A percentile compares a stretch with the other conserved stretches of the same genome.
Evolutionary conservation across 2,329 filamentous ascomycete genomes (phyloP).

Genomic region (Exutisphaerella laricina): DNA sequence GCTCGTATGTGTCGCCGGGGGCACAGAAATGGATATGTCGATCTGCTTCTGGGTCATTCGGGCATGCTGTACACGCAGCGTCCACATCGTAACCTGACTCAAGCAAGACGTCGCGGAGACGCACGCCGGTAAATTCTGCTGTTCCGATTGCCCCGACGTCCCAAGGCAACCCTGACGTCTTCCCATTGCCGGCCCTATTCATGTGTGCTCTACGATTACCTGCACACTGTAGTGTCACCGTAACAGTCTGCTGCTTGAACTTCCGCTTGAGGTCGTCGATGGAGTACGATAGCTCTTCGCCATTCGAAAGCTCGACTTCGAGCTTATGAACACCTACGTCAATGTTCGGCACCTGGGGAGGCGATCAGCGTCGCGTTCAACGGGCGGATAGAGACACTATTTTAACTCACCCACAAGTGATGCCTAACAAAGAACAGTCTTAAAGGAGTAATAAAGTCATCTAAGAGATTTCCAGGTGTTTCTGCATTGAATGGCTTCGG

Average conservation of each 20-base stretch:
- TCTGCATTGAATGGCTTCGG: slow-evolving; percentile 58
- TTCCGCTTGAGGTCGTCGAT: slow-evolving; percentile 49
- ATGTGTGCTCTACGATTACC: slow-evolving; percentile 53
- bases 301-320: slow-evolving; percentile 53
- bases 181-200: slow-evolving; percentile 42
- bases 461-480: slow-evolving; percentile 48
- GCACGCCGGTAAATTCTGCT: slow-evolving; percentile 55
- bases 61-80: slow-evolving; percentile 18
- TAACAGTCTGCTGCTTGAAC: slow-evolving; percentile 49
- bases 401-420: slow-evolving; percentile 55
- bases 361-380: too few relatives aligned
- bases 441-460: slow-evolving; percentile 51
- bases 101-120: slow-evolving; percentile 50
- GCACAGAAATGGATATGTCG: slow-evolving; percentile 51
- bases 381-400: too few relatives aligned
- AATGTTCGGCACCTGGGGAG: slow-evolving; percentile 37
- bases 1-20: slow-evolving; percentile 22
- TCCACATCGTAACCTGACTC: slow-evolving; percentile 49
- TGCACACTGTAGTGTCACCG: slow-evolving; percentile 55
- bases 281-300: slow-evolving; percentile 49
- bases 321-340: slow-evolving; percentile 43
- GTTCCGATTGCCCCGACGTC: slow-evolving; percentile 55
- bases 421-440: slow-evolving; percentile 56
- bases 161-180: slow-evolving; percentile 57
- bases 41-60: slow-evolving; percentile 29